A percentile compares a stretch with the other conserved stretches of the same genome.
These are phyloP conservation scores for Termitomyces titanicus DNA, from an alignment of 768 basidiomycete genomes.

Conservation along the genomic window DNA sequence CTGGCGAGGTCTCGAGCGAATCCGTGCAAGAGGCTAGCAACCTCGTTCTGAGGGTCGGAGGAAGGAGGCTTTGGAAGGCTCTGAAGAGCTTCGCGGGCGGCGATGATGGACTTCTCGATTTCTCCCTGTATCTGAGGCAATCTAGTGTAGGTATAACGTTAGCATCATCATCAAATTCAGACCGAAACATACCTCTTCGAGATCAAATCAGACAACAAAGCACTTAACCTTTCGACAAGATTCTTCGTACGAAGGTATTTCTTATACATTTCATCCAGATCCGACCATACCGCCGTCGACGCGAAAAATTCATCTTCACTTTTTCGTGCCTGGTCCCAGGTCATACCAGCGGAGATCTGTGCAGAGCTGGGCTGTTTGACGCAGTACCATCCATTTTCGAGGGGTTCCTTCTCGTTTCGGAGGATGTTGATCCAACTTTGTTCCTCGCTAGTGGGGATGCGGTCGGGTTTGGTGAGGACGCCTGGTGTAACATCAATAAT, in stretches of 20 bases:
- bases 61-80: conserved; percentile 51
- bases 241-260: conserved; percentile 53
- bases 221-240: conserved; percentile 55
- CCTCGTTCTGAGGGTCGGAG: conserved; percentile 51
- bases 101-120: conserved; percentile 40
- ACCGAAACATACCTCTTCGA: conserved; percentile 43
- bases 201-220: conserved; percentile 60
- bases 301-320: conserved; percentile 58
- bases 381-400: conserved; percentile 58
- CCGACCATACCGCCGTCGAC: conserved; percentile 48
- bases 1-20: conserved; percentile 44
- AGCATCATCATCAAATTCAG: not conserved
- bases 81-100: conserved; percentile 24
- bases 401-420: conserved; percentile 45
- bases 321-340: conserved; percentile 58
- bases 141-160: conserved; percentile 29
- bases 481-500: conserved; percentile 31
- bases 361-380: conserved; percentile 52
- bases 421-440: conserved; percentile 54
- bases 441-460: conserved; percentile 55
- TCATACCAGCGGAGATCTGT: conserved; percentile 45
- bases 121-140: conserved; percentile 63
- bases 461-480: conserved; percentile 75
- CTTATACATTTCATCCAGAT: conserved; percentile 46
- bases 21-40: conserved; percentile 40